Evolutionary conservation across 371 early-diverging fungal genomes (phyloP).

Genomic region (Syncephalastrum contaminatum): DNA sequence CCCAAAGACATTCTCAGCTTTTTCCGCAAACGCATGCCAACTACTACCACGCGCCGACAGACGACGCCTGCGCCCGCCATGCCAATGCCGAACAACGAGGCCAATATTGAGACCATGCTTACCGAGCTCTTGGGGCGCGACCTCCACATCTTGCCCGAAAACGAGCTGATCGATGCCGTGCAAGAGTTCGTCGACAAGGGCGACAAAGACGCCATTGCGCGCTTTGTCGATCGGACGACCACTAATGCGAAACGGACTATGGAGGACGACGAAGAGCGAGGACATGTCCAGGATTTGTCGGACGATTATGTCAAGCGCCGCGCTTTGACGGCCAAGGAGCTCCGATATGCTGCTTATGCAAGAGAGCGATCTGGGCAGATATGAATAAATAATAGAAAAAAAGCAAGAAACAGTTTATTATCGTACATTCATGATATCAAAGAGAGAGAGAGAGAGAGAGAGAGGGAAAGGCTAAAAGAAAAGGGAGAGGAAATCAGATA

Average conservation of each 20-base stretch:
- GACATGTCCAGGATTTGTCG: constrained; percentile 11
- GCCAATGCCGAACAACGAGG: constrained; percentile 64
- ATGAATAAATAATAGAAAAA: neutral
- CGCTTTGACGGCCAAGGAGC: constrained; percentile 15
- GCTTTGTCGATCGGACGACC: constrained; percentile 39
- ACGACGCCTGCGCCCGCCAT: neutral
- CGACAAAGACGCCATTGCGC: constrained; percentile 76
- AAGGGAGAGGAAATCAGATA: neutral
- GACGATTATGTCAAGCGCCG: constrained; percentile 23
- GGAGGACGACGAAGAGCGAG: constrained; percentile 2
- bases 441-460: neutral
- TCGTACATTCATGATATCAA: neutral
- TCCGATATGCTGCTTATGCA: constrained; percentile 13
- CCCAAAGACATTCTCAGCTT: constrained; percentile 90
- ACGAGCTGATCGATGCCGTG: constrained; percentile 78
- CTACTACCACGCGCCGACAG: neutral
- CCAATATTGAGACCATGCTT: constrained; percentile 77
- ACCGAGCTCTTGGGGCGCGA: constrained; percentile 67
- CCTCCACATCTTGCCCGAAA: constrained; percentile 75
- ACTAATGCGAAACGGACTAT: constrained; percentile 11
- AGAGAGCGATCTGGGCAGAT: constrained; percentile 10
- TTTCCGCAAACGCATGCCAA: constrained; percentile 18
- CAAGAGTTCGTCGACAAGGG: constrained; percentile 85
- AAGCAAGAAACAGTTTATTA: neutral
- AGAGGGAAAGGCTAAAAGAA: neutral